phyloP scores from a whole-genome alignment of 345 rosid genomes.

The Eucalyptus cladocalyx region DNA sequence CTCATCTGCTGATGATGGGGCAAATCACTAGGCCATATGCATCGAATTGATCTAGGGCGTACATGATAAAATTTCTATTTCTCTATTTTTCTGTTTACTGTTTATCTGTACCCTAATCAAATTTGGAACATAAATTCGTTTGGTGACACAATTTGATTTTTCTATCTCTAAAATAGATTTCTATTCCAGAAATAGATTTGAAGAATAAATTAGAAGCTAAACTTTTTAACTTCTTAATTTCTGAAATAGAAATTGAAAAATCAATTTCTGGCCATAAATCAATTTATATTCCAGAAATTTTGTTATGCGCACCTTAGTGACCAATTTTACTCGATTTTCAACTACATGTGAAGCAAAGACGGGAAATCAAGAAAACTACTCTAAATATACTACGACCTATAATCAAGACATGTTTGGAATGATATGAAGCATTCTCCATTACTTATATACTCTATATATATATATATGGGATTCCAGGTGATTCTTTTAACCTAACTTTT shows the following conservation, averaged over 20 bases:
- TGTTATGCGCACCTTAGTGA: background rate
- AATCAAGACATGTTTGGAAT: background rate
- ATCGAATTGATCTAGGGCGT: background rate
- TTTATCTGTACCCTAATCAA: fast-evolving
- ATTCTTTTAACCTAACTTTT: background rate
- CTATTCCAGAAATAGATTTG: too few species aligned
- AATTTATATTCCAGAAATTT: too few species aligned
- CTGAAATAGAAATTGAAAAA: too few species aligned
- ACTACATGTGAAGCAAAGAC: background rate
- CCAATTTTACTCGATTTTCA: background rate
- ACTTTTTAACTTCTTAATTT: too few species aligned
- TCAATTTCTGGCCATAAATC: too few species aligned
- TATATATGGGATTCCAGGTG: background rate
- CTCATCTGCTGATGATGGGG: background rate
- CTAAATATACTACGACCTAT: background rate
- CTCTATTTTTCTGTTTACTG: too few species aligned
- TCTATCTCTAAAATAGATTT: too few species aligned
- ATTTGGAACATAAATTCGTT: too few species aligned
- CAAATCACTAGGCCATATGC: background rate
- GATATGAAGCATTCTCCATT: background rate
- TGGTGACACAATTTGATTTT: too few species aligned
- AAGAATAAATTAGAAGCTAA: too few species aligned
- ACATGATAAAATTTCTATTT: too few species aligned
- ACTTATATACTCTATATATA: background rate
- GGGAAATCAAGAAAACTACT: background rate